A percentile compares a stretch with the other conserved stretches of the same genome.
Conservation (phyloP, 2,329 filamentous ascomycete genomes). For the Claviceps citrina region DNA sequence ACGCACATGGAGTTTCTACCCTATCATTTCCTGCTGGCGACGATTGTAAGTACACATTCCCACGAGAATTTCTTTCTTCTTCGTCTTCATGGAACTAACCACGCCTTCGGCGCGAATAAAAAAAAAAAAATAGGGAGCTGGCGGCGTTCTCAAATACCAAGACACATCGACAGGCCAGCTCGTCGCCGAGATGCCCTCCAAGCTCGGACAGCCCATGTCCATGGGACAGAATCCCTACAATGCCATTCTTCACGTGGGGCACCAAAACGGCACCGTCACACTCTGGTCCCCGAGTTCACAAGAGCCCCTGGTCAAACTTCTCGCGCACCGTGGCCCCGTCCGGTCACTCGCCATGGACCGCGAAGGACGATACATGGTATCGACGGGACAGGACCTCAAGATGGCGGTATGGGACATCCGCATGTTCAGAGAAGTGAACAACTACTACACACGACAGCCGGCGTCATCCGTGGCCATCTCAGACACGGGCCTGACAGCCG, state of each 20-base stretch:
- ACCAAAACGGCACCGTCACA: conserved; percentile 88
- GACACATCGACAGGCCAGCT: conserved; percentile 88
- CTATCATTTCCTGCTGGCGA: conserved; percentile 87
- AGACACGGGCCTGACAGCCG: conserved; percentile 72
- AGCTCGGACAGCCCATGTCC: conserved; percentile 67
- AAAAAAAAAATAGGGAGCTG: conserved; percentile 42
- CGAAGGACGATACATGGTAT: conserved; percentile 90
- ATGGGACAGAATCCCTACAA: conserved; percentile 85
- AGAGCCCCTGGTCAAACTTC: conserved; percentile 75
- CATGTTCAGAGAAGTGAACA: conserved; percentile 85
- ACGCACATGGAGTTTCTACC: conserved; percentile 90
- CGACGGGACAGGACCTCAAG: conserved; percentile 72
- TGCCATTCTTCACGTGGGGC: conserved; percentile 78
- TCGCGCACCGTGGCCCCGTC: conserved; percentile 81
- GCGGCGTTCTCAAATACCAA: conserved; percentile 81
- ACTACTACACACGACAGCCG: conserved; percentile 70
- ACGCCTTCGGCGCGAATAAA: neutral
- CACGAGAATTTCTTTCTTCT: neutral
- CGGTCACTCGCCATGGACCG: conserved; percentile 72
- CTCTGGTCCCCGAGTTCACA: conserved; percentile 89
- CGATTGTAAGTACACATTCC: conserved; percentile 51
- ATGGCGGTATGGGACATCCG: conserved; percentile 96
- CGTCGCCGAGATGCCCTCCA: conserved; percentile 72
- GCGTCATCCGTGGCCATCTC: conserved; percentile 76
- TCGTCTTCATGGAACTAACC: neutral